Evolutionary conservation across 2,329 filamentous ascomycete species (phyloP), one percentile per base, ranked within the genome.

Genomic region (Helminthosporium solani): DNA sequence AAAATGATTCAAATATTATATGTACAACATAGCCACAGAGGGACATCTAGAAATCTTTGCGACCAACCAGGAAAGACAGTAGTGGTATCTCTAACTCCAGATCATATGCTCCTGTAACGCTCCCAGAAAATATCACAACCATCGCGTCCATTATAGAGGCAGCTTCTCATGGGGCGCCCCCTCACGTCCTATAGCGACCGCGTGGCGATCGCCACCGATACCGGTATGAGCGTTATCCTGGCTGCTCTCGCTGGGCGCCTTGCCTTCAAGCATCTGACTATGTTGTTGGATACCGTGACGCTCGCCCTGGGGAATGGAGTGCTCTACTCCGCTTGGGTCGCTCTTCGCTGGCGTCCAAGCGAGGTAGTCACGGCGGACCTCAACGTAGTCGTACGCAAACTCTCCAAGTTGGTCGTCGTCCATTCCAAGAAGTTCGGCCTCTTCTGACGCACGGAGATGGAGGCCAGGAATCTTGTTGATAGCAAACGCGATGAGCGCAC

Each of bases 381-480:
- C 88, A 56, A 94, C 88, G 70, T 92, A 94, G 70, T 94, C 88
- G 76, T 92, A 92, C 11, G 88, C 88, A 67, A 92, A 94, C 73
- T 94, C 88, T 71, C 88, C 88, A 59, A 92, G 87, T 74, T 94
- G 88, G 73, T 92, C 88, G 66, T 92, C 88, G 64, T 94, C 88
- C 87, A 92, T 91, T 57, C 88, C 88, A 46, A 92, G 82, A 11
- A 92, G 82, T 72, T 94, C 88, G 19, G 88, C 88, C 71, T 91
- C 86, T 63, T 90, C 87, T 20, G 82, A 86, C 7, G 88, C 87
- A 47, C 88, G 87, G 36, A 94, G 85, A 68, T 90, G 82, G 16
- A 94, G 80, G 37, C 88, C 88, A 20, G 88, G 88, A 18, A 90
- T 78, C 53, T 84, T 68, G 74, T 94, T 85, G 73, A 94, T 87